Evolutionary conservation across 2,329 filamentous ascomycete genomes (phyloP).

Genomic region (Cladosporium sp.): DNA sequence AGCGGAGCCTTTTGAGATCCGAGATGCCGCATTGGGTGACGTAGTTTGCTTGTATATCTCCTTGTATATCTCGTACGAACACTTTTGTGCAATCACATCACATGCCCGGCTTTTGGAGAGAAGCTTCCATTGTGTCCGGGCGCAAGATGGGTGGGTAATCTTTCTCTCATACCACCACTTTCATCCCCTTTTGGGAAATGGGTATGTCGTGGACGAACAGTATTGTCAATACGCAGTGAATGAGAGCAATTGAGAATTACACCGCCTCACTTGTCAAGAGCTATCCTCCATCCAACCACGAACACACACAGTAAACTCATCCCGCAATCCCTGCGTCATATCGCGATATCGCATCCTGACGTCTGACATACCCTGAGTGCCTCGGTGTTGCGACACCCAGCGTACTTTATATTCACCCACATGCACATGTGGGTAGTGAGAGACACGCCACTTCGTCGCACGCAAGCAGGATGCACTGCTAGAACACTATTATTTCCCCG

Average conservation of each 20-base stretch:
- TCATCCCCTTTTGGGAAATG: no score
- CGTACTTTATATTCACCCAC: background rate
- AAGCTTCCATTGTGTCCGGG: no score
- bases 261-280: no score
- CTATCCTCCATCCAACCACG: background rate
- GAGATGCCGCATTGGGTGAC: background rate
- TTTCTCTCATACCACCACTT: no score
- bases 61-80: background rate
- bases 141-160: no score
- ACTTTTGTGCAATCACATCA: background rate
- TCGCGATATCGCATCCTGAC: constrained; percentile 2
- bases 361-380: background rate
- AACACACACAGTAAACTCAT: background rate
- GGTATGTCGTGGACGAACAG: no score
- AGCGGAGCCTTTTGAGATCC: background rate
- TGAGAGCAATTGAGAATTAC: no score
- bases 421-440: background rate
- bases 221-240: no score
- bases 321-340: background rate
- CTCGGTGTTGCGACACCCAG: background rate
- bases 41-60: background rate
- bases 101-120: no score
- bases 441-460: background rate
- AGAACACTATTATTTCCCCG: background rate
- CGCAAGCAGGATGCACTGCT: background rate